These are phyloP conservation scores for Beauveria rudraprayagi DNA, from an alignment of 2,329 filamentous ascomycete genomes.

Conservation along the genomic window DNA sequence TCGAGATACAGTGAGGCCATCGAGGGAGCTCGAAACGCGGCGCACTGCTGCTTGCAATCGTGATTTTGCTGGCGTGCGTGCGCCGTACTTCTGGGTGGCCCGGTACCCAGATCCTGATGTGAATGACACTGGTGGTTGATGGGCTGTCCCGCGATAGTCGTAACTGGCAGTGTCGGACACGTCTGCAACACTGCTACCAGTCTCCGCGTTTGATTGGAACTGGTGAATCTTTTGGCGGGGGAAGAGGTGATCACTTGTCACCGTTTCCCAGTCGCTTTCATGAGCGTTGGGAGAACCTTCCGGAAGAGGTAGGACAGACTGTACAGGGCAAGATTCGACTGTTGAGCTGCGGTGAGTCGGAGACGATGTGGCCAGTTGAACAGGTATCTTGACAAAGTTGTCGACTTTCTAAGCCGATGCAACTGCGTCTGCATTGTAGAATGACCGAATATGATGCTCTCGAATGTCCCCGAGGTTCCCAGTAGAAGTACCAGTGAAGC, in stretches of 20 bases:
- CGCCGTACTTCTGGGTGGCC: not conserved
- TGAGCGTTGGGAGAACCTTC: slow-evolving; percentile 10
- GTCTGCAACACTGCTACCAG: slow-evolving; percentile 38
- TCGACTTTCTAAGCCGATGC: slow-evolving; percentile 33
- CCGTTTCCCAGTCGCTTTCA: slow-evolving; percentile 30
- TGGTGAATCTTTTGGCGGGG: not conserved
- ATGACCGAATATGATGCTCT: slow-evolving; percentile 18
- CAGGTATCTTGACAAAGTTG: slow-evolving; percentile 29
- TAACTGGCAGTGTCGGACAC: slow-evolving; percentile 27
- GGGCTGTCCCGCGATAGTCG: not conserved
- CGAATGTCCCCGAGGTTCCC: not conserved
- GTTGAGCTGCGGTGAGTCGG: not conserved
- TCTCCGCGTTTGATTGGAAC: slow-evolving; percentile 10
- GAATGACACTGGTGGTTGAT: not conserved
- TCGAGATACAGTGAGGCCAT: not conserved
- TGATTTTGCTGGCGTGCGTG: not conserved
- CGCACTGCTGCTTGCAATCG: slow-evolving; percentile 6
- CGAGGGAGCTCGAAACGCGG: slow-evolving; percentile 10
- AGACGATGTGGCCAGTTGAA: slow-evolving; percentile 11
- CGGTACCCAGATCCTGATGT: not conserved
- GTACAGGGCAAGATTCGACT: not conserved
- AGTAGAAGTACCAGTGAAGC: not conserved
- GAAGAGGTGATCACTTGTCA: slow-evolving; percentile 22
- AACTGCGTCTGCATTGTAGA: slow-evolving; percentile 30
- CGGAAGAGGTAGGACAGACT: not conserved